These are phyloP conservation scores for Coemansia aciculifera DNA, from an alignment of 192 early-diverging fungal genomes.

Conservation along the genomic window DNA sequence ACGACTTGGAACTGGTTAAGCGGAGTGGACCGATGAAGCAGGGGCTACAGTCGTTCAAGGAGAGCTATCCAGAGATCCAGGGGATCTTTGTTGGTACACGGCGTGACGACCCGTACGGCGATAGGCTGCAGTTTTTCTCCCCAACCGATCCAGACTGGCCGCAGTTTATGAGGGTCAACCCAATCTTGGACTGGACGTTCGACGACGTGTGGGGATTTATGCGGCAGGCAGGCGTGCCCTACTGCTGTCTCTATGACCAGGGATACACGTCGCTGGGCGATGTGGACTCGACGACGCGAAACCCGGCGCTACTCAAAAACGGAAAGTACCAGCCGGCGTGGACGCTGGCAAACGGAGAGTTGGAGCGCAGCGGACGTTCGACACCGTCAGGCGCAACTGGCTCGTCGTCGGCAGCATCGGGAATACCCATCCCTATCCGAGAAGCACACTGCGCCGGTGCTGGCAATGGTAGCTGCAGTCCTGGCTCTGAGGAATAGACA, in stretches of 20 bases:
- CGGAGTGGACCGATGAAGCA: constrained; percentile 76
- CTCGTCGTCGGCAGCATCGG: constrained; percentile 26
- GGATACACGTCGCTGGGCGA: constrained; percentile 94
- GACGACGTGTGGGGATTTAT: constrained; percentile 83
- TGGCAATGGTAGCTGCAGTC: not conserved
- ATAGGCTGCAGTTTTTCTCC: constrained; percentile 60
- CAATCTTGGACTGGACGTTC: constrained; percentile 90
- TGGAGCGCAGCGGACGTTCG: constrained; percentile 51
- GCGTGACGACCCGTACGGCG: constrained; percentile 71
- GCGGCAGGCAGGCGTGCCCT: constrained; percentile 63
- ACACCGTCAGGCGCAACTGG: constrained; percentile 18
- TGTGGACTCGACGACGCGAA: constrained; percentile 78
- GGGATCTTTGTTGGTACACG: constrained; percentile 85
- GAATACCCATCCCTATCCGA: constrained; percentile 70
- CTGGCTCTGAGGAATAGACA: not conserved
- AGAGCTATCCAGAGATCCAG: constrained; percentile 54
- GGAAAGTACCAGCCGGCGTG: constrained; percentile 37
- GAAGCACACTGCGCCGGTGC: constrained; percentile 61
- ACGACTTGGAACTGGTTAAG: constrained; percentile 66
- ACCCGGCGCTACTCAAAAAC: constrained; percentile 70
- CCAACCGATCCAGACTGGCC: constrained; percentile 91
- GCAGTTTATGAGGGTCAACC: constrained; percentile 84
- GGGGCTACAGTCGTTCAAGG: constrained; percentile 73
- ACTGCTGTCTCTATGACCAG: constrained; percentile 87
- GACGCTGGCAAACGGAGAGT: constrained; percentile 25